These are phyloP conservation scores for Leccinum angustisporum DNA, from an alignment of 1,284 basidiomycete species.

Conservation along the genomic window DNA sequence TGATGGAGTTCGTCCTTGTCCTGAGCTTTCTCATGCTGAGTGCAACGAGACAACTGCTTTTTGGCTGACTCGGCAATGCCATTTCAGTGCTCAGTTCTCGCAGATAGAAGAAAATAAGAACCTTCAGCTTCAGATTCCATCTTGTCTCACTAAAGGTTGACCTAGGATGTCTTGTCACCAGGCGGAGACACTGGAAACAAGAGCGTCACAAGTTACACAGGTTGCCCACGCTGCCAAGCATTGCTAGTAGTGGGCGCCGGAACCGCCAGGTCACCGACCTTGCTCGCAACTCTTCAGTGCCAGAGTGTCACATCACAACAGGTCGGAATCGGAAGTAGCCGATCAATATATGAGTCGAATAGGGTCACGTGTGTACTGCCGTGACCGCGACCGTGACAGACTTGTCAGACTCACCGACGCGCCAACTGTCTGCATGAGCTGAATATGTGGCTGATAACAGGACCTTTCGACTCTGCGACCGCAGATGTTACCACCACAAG, in stretches of 20 bases:
- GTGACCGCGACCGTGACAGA: too few species aligned
- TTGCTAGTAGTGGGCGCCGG: too few species aligned
- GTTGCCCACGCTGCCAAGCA: too few species aligned
- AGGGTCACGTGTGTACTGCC: background rate
- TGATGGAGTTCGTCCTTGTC: background rate
- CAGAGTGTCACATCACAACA: too few species aligned
- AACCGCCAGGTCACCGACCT: too few species aligned
- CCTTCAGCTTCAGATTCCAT: background rate
- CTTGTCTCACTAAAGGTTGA: background rate
- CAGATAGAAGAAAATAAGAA: background rate
- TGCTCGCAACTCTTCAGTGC: too few species aligned
- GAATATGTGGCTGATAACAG: conserved; percentile 31
- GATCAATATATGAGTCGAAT: too few species aligned
- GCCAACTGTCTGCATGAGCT: too few species aligned
- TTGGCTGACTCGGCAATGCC: background rate
- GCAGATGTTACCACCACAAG: conserved; percentile 24
- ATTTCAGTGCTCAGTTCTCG: background rate
- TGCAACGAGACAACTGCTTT: background rate
- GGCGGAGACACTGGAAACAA: too few species aligned
- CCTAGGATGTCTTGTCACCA: background rate
- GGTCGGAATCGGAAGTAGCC: too few species aligned
- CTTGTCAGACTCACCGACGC: too few species aligned
- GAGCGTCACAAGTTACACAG: too few species aligned
- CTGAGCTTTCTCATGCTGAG: background rate
- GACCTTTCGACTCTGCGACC: conserved; percentile 27